Percentiles rank a stretch among this genome's conserved stretches.
Evolutionary conservation across 2,329 filamentous ascomycete species (phyloP).

Genomic region (Waltergamsia citrina): DNA sequence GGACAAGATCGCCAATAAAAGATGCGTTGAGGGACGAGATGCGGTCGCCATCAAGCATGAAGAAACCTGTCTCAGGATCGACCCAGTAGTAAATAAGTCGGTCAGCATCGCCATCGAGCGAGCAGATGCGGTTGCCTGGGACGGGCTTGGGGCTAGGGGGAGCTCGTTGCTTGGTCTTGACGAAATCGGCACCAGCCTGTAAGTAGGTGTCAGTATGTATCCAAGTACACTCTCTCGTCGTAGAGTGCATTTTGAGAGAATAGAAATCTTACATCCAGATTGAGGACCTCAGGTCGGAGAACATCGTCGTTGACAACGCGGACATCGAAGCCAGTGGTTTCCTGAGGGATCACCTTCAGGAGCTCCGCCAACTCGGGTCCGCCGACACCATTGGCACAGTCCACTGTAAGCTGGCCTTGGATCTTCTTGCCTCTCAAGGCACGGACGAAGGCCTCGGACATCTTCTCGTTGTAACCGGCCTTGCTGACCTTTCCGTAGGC

Average conservation of each 20-base stretch:
- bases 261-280: constrained; percentile 60
- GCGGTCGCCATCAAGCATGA: constrained; percentile 90
- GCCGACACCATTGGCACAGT: constrained; percentile 95
- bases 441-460: constrained; percentile 72
- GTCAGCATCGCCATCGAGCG: constrained; percentile 91
- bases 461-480: constrained; percentile 90
- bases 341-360: constrained; percentile 68
- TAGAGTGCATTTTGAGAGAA: neutral
- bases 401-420: constrained; percentile 68
- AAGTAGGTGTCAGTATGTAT: constrained; percentile 5
- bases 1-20: constrained; percentile 84
- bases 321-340: constrained; percentile 65
- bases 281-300: constrained; percentile 78
- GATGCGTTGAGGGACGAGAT: constrained; percentile 91
- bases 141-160: constrained; percentile 74
- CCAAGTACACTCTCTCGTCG: neutral
- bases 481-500: constrained; percentile 86
- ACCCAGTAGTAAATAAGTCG: constrained; percentile 92
- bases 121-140: constrained; percentile 72
- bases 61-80: constrained; percentile 74
- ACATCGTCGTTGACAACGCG: constrained; percentile 91
- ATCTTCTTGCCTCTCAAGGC: constrained; percentile 72
- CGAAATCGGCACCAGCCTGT: constrained; percentile 88
- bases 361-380: constrained; percentile 83
- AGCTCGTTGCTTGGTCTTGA: constrained; percentile 92